Percentiles rank a stretch among this genome's conserved stretches.
Evolutionary conservation across 352 stramenopile genomes (phyloP).

Genomic region (Globisporangium alternatum): DNA sequence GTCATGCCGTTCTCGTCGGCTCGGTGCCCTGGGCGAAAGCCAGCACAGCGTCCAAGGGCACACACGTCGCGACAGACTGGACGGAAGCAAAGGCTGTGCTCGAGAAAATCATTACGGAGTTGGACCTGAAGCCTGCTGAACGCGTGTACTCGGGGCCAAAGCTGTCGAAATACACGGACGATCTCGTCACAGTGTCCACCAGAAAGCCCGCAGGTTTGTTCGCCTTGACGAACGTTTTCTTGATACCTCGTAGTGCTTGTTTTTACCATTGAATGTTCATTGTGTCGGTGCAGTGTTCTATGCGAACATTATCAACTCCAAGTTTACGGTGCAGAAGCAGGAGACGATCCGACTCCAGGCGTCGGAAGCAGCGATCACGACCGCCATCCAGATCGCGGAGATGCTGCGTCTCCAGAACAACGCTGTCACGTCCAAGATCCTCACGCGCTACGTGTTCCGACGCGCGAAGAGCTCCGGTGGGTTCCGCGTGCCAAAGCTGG

Average conservation of each 20-base stretch:
- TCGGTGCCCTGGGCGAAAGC: conserved; percentile 47
- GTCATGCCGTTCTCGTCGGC: conserved; percentile 39
- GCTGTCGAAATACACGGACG: conserved; percentile 64
- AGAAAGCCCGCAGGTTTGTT: conserved; percentile 61
- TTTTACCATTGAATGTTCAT: not conserved
- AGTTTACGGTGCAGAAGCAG: conserved; percentile 72
- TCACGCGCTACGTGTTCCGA: conserved; percentile 61
- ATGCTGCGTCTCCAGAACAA: conserved; percentile 65
- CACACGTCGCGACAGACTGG: conserved; percentile 10
- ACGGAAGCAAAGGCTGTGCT: conserved; percentile 30
- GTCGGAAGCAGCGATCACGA: conserved; percentile 66
- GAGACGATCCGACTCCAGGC: conserved; percentile 61
- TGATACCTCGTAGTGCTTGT: not conserved
- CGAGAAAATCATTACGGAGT: conserved; percentile 38
- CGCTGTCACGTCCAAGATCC: conserved; percentile 59
- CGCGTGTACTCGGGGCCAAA: conserved; percentile 52
- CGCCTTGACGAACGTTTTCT: no score
- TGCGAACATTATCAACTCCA: conserved; percentile 76
- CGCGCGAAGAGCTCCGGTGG: conserved; percentile 44
- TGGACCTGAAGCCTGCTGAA: conserved; percentile 38
- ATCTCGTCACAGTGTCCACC: conserved; percentile 67
- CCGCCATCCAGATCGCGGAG: conserved; percentile 66
- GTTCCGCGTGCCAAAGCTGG: conserved; percentile 70
- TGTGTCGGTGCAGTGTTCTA: conserved; percentile 52
- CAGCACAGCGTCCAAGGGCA: not conserved